Conservation (phyloP, 2,329 filamentous ascomycete species). For the Fusarium aywerte region DNA sequence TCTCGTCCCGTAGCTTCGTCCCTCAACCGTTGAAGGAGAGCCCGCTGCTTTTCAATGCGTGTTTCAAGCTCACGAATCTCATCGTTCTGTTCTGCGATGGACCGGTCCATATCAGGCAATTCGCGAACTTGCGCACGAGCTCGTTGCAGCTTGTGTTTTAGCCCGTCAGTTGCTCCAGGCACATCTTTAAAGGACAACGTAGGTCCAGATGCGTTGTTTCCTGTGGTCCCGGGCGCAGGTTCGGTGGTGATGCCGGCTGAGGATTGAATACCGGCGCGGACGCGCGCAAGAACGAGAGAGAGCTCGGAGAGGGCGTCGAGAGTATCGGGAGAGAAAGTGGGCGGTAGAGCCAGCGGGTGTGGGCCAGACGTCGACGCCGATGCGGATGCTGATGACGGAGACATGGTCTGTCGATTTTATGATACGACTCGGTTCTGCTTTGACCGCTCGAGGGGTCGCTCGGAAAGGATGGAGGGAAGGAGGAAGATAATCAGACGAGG, state of each 20-base stretch:
- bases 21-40: conserved; percentile 65
- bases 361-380: conserved; percentile 33
- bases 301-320: conserved; percentile 89
- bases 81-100: conserved; percentile 73
- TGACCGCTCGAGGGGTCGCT: conserved; percentile 20
- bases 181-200: conserved; percentile 75
- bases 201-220: conserved; percentile 50
- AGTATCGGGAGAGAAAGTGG: conserved; percentile 79
- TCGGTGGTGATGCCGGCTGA: conserved; percentile 54
- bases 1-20: conserved; percentile 56
- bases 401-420: conserved; percentile 35
- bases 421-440: conserved; percentile 12
- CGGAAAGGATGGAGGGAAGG: not conserved
- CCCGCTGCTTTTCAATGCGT: conserved; percentile 70
- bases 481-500: conserved; percentile 27
- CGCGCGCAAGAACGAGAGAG: conserved; percentile 78
- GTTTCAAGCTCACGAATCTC: conserved; percentile 76
- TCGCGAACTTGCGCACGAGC: conserved; percentile 73
- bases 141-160: conserved; percentile 86
- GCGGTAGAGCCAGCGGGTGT: conserved; percentile 63
- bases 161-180: conserved; percentile 77
- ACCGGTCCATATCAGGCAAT: conserved; percentile 76
- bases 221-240: conserved; percentile 52
- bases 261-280: conserved; percentile 65
- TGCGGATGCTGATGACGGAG: conserved; percentile 47